Conservation (phyloP, 495 filamentous ascomycete genomes). For the Lepidopterella palustris region DNA sequence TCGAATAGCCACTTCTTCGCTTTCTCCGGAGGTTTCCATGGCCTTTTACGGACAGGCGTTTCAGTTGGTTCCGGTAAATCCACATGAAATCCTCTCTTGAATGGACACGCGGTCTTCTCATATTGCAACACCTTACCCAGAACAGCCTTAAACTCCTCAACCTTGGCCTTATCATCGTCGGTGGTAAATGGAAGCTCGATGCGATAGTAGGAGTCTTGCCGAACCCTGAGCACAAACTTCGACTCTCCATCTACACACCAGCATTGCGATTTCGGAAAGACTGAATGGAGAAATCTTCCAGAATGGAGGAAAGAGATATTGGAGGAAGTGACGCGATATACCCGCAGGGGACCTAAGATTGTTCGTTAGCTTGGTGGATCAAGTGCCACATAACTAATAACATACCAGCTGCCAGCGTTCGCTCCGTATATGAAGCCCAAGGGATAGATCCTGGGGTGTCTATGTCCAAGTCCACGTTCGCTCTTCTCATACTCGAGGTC, state of each 20-base stretch:
- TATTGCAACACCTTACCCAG: slow-evolving; percentile 67
- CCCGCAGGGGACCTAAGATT: slow-evolving; percentile 58
- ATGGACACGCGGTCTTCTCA: slow-evolving; percentile 82
- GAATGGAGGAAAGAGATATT: slow-evolving; percentile 76
- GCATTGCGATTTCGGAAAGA: slow-evolving; percentile 79
- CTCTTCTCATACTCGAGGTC: slow-evolving; percentile 27
- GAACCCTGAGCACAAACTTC: slow-evolving; percentile 75
- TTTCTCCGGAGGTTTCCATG: slow-evolving; percentile 49
- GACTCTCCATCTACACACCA: slow-evolving; percentile 86
- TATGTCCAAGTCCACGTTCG: slow-evolving; percentile 11
- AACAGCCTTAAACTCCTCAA: slow-evolving; percentile 61
- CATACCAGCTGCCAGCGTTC: slow-evolving; percentile 71
- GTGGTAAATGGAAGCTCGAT: slow-evolving; percentile 69
- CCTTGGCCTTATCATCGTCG: slow-evolving; percentile 51
- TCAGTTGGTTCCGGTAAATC: slow-evolving; percentile 63
- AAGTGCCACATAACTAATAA: neutral
- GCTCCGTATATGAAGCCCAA: slow-evolving; percentile 69
- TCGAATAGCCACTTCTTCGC: slow-evolving; percentile 48
- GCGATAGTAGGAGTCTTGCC: slow-evolving; percentile 75
- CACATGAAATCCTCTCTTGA: slow-evolving; percentile 67
- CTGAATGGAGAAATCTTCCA: slow-evolving; percentile 70
- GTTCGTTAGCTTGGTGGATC: slow-evolving; percentile 3
- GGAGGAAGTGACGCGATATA: slow-evolving; percentile 74
- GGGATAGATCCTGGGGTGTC: slow-evolving; percentile 49
- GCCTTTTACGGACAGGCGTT: slow-evolving; percentile 60